Conservation (phyloP, 2,329 filamentous ascomycete species). For the Penicillium paneum region DNA sequence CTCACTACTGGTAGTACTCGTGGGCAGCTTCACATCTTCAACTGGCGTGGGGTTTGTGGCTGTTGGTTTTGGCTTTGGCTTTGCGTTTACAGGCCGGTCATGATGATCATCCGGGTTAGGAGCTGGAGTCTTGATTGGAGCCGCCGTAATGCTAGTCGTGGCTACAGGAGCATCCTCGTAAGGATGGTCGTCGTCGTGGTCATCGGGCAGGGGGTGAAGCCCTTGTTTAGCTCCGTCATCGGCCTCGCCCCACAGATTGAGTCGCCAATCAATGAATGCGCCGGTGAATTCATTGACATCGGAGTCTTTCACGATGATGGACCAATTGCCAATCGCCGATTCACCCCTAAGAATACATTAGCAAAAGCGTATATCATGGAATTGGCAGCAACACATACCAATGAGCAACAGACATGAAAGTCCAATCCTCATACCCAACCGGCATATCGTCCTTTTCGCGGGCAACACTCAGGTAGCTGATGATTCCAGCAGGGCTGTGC, state of each 20-base stretch:
- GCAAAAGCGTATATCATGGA: not conserved
- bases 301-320: conserved; percentile 81
- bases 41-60: conserved; percentile 12
- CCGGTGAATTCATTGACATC: conserved; percentile 72
- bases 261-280: conserved; percentile 82
- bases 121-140: conserved; percentile 45
- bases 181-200: conserved; percentile 80
- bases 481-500: conserved; percentile 73
- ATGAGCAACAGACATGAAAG: conserved; percentile 97
- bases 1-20: conserved; percentile 23
- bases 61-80: conserved; percentile 45
- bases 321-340: conserved; percentile 83
- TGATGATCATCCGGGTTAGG: conserved; percentile 61
- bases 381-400: conserved; percentile 59
- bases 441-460: conserved; percentile 65
- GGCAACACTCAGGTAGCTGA: conserved; percentile 77
- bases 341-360: conserved; percentile 68
- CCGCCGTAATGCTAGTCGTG: conserved; percentile 60
- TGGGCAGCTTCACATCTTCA: conserved; percentile 27
- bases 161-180: conserved; percentile 60
- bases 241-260: conserved; percentile 90
- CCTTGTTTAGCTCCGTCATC: conserved; percentile 71
- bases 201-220: conserved; percentile 75
- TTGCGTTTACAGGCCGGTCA: conserved; percentile 61
- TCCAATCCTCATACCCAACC: conserved; percentile 87